Evolutionary conservation across 2,329 filamentous ascomycete species (phyloP).

Genomic region (Setomelanomma holmii): DNA sequence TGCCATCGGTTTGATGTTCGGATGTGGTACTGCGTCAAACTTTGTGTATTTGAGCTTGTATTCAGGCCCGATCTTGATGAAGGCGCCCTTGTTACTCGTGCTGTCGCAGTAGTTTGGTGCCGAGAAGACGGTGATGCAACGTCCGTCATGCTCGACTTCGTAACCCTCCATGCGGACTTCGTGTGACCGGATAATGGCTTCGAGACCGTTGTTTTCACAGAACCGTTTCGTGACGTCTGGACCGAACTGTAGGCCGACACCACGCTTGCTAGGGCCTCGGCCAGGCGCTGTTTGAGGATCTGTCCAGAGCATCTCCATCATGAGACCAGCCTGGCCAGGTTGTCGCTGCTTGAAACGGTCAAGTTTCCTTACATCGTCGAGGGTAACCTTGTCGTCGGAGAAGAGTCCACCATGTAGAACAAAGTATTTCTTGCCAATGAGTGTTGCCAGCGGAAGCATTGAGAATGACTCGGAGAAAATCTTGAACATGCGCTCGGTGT

Average conservation of each 20-base stretch:
- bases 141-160: constrained; percentile 94
- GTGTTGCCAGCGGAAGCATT: constrained; percentile 85
- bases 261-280: constrained; percentile 92
- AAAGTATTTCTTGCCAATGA: constrained; percentile 89
- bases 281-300: constrained; percentile 88
- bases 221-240: constrained; percentile 96
- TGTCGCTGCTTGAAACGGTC: constrained; percentile 90
- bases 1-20: constrained; percentile 91
- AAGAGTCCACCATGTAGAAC: constrained; percentile 95
- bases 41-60: constrained; percentile 92
- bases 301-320: constrained; percentile 99
- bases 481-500: constrained; percentile 95
- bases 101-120: constrained; percentile 97
- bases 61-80: constrained; percentile 93
- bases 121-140: constrained; percentile 98
- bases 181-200: constrained; percentile 95
- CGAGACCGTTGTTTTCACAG: constrained; percentile 93
- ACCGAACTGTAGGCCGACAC: constrained; percentile 95
- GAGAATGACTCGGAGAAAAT: constrained; percentile 98
- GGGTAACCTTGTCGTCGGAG: constrained; percentile 88
- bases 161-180: constrained; percentile 99
- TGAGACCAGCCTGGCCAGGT: constrained; percentile 89
- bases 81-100: constrained; percentile 97
- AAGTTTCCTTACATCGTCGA: constrained; percentile 93
- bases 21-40: constrained; percentile 96